Base-by-base conservation (phyloP, 129 eudicot genomes). In the Deinandra increscens region DNA sequence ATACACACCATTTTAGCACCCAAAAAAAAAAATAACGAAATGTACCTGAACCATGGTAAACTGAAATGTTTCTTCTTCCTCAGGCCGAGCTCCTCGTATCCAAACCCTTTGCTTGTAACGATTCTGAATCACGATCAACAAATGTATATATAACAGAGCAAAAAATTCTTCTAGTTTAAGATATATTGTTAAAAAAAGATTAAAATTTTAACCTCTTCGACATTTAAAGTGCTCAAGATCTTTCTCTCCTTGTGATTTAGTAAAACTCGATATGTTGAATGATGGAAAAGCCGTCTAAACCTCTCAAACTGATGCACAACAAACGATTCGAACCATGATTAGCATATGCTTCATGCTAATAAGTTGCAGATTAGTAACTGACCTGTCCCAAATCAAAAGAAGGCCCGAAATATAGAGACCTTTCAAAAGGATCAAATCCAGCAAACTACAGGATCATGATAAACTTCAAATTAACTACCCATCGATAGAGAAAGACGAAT, bases 381-480 rank as follows among this genome's bases (percentile, higher is more conserved):
- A 91, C 97, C 96, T 91, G 96, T 9, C 98, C 98, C 80, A 92
- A 73, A 81, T 92, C 98, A 83, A 92, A 88, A 77, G 84, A 89
- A 61, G 95, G 96, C 42, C 98, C 98, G 26, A 92, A 92, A 71
- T 92, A 92, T 22, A 95, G 76, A 70, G 98, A 92, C 71, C 95
- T 86, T 75, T 88, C 95, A 73, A 92, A 92, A 72, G 98, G 98
- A 76, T 92, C 98, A 78, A 92, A 88, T 86, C 98, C 96, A 59
- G 98, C 98, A 84, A 92, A 92, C 97, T 91, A 84, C 55, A 80
- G 2, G 23, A n/a, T 60, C n/a, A 46, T 2, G 9, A 45, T 23
- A 42, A 51, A 45, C 19, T 17, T 50, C 53, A 59, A 60, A 36
- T 18, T 41, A 69, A 76, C 54, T 12, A 75, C 51, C 56, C 4